Evolutionary conservation across 1,139 yeast species (phyloP).

Genomic region (Arxiozyma bovina): DNA sequence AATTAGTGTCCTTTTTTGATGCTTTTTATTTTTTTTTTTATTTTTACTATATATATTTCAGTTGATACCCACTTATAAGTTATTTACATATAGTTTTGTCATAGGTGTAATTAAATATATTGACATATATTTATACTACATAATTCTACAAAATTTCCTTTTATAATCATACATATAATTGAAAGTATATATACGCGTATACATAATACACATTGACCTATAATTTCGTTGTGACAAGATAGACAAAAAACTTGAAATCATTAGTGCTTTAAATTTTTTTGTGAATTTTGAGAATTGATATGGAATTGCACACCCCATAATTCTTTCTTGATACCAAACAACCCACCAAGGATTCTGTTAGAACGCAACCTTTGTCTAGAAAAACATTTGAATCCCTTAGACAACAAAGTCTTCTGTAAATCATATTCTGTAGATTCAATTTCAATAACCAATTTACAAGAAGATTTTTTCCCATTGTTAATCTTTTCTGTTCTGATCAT

Average conservation of each 20-base stretch:
- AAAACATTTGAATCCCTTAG: constrained; percentile 31
- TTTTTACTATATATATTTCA: too few species aligned
- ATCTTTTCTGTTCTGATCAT: constrained; percentile 41
- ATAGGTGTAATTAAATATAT: too few species aligned
- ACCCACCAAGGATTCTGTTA: constrained; percentile 27
- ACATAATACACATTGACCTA: too few species aligned
- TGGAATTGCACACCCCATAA: constrained; percentile 42
- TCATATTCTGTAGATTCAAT: constrained; percentile 46
- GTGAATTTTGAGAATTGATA: background rate
- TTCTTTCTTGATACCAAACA: constrained; percentile 41
- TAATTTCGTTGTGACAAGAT: too few species aligned
- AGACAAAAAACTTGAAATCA: too few species aligned
- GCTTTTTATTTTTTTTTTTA: too few species aligned
- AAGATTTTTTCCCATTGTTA: constrained; percentile 18
- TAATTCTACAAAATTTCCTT: background rate
- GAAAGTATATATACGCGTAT: too few species aligned
- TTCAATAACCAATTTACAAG: constrained; percentile 36
- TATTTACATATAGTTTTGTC: too few species aligned
- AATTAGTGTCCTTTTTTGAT: too few species aligned
- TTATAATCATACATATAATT: too few species aligned
- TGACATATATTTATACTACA: background rate
- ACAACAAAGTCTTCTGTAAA: constrained; percentile 33
- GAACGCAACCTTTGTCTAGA: constrained; percentile 27
- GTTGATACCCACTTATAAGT: background rate
- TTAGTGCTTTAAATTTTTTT: too few species aligned